phyloP scores from a whole-genome alignment of 2,329 filamentous ascomycete genomes.

The Paecilomyces niveus region DNA sequence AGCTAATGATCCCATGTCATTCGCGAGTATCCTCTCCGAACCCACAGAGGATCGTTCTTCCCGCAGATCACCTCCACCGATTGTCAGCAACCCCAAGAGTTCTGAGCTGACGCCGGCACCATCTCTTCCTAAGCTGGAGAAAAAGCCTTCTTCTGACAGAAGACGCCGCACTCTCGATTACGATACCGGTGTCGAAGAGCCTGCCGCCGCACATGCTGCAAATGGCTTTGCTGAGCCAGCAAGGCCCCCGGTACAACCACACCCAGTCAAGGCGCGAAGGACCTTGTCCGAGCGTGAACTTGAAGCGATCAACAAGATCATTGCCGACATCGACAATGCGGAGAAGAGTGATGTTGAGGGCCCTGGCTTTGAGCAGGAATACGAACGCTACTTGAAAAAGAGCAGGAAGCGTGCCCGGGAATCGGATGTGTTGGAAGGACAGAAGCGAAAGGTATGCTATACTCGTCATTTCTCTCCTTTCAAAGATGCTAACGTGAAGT shows the following conservation, averaged over 20 bases:
- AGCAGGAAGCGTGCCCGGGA: constrained; percentile 62
- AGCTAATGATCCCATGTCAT: constrained; percentile 83
- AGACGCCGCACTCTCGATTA: constrained; percentile 16
- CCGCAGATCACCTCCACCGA: constrained; percentile 43
- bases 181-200: constrained; percentile 13
- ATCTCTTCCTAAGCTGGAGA: constrained; percentile 22
- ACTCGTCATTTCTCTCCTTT: background rate
- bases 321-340: constrained; percentile 52
- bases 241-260: constrained; percentile 11
- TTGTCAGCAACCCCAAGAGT: constrained; percentile 17
- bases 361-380: constrained; percentile 45
- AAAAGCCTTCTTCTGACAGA: constrained; percentile 19
- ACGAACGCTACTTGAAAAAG: constrained; percentile 47
- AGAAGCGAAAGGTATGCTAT: constrained; percentile 57
- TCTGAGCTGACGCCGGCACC: constrained; percentile 18
- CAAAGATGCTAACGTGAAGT: constrained; percentile 12
- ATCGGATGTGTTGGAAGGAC: constrained; percentile 55
- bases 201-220: constrained; percentile 10
- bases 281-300: constrained; percentile 54
- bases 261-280: constrained; percentile 48
- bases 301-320: constrained; percentile 60
- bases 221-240: constrained; percentile 16
- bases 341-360: constrained; percentile 53
- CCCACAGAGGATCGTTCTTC: constrained; percentile 55
- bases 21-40: constrained; percentile 86